Base-by-base conservation (phyloP, 768 basidiomycete species). In the Tulasnella sp. region DNA sequence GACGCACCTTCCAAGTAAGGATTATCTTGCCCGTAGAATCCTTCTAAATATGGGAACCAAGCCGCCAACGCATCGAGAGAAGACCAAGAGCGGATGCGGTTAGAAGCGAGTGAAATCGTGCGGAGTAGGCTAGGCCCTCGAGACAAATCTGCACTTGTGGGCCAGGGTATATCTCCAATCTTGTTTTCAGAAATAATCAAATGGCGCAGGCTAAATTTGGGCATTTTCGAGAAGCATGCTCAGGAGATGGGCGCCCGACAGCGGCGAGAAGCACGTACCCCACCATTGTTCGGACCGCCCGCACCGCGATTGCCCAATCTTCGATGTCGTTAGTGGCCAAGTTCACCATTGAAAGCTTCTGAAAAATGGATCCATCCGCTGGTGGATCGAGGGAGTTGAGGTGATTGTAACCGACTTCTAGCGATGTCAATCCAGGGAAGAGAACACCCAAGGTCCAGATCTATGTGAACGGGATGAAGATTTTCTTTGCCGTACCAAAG, bases 361-460 rank as follows among this genome's bases (percentile, higher is more conserved):
- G 20, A 29, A 76, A 76, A 39, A 70, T 32, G 77, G 26, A 46
- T 20, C 3, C 67, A 18, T n/a, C 42, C 40, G 70, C 39, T 16
- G 77, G 75, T n/a, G 51, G 40, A 20, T 61, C 7, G 10, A 76
- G 75, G 75, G 75, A 76, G 39, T 82, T 80, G 70, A 95, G 84
- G 15, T 84, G 81, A 82, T 95, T 95, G 84, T 91, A 89, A 15
- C 92, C 94, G 80, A 92, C 83, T 84, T 95, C 92, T 18, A 93
- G 85, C 3, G 80, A 67, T 29, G 48, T 75, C 18, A 84, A 79
- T 11, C 76, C 71, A 0, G 80, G 75, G 5, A 84, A 78, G 3
- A 79, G 80, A 2, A 40, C 26, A 84, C 46, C 82, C 84, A 4
- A 89, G 88, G 89, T 93, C 91, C 79, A 84, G 83, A 15, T 82